Evolutionary conservation across 2,329 filamentous ascomycete species (phyloP), one percentile per base, ranked within the genome.

Genomic region (Monosporascus sp.): DNA sequence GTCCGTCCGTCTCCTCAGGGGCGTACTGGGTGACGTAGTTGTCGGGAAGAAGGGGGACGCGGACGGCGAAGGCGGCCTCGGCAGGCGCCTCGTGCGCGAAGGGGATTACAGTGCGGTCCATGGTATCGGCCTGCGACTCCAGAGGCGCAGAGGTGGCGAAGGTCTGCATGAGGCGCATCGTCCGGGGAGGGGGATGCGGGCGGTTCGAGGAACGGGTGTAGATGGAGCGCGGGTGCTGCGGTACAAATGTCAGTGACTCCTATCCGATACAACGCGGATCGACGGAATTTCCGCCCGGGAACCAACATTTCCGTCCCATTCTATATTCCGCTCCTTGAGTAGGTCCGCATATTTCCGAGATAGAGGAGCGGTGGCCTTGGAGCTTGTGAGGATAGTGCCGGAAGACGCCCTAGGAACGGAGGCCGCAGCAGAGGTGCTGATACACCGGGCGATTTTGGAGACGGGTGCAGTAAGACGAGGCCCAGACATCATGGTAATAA

Each of bases 161-260:
- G 64, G 79, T 81, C 71, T 86, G 83, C 82, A 86, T 86, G 52
- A 86, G 70, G 41, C 81, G 82, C 63, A 78, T 71, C 54, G 71
- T 70, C 59, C 75, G 75, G 64, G 66, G 71, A 60, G 61, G 74
- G 57, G 62, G 70, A 55, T 67, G 54, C 55, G 64, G 60, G 49
- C 63, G 56, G 57, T 67, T 67, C 55, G 76, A 70, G 56, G 65
- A 64, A 45, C 66, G 66, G 26, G 67, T 69, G 50, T 63, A 64
- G 40, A 68, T 60, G 49, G 64, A 61, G 50, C 66, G 67, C 20
- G 65, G 49, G 37, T 66, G 66, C 64, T 69, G 48, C 40, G 41
- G 31, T 48, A 27, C 14, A 24, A 37, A 56, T 66, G 57, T 71
- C 63, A 67, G 63, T 60, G 43, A 40, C 19, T 6, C 14, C 31